phyloP scores from a whole-genome alignment of 179 eudicot genomes.

The Sideroxylon spinosum region DNA sequence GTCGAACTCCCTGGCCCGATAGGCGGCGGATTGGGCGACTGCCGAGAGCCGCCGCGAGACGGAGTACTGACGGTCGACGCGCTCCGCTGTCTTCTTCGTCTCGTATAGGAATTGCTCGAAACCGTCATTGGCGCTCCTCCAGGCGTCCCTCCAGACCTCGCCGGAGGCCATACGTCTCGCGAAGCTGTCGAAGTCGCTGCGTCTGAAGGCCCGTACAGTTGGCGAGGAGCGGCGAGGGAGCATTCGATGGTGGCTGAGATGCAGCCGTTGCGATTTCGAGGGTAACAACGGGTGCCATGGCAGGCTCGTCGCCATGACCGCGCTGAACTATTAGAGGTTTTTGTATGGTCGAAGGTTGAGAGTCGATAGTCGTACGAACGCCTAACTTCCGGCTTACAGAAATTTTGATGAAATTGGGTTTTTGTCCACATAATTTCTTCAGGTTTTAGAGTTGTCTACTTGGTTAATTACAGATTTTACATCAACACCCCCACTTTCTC shows the following conservation, averaged over 20 bases:
- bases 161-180: slow-evolving; percentile 63
- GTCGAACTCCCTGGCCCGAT: slow-evolving; percentile 68
- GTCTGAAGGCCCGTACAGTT: slow-evolving; percentile 43
- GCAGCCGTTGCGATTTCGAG: slow-evolving; percentile 21
- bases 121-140: slow-evolving; percentile 75
- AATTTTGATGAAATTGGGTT: background rate
- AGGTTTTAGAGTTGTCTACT: no score
- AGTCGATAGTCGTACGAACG: background rate
- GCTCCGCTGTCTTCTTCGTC: slow-evolving; percentile 72
- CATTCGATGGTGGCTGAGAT: slow-evolving; percentile 7
- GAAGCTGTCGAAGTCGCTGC: slow-evolving; percentile 71
- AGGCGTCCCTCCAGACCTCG: slow-evolving; percentile 61
- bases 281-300: slow-evolving; percentile 50
- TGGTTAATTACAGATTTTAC: no score
- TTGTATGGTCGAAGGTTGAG: background rate
- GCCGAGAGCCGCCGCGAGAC: slow-evolving; percentile 50
- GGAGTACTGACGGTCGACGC: slow-evolving; percentile 65
- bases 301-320: slow-evolving; percentile 39
- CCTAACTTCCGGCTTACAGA: background rate
- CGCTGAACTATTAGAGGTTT: slow-evolving; percentile 5
- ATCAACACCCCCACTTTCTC: no score
- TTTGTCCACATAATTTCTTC: background rate
- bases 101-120: slow-evolving; percentile 75
- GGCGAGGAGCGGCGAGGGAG: slow-evolving; percentile 18
- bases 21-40: slow-evolving; percentile 48